Base-by-base conservation (phyloP, 2,329 filamentous ascomycete species). In the Sclerotinia minor region DNA sequence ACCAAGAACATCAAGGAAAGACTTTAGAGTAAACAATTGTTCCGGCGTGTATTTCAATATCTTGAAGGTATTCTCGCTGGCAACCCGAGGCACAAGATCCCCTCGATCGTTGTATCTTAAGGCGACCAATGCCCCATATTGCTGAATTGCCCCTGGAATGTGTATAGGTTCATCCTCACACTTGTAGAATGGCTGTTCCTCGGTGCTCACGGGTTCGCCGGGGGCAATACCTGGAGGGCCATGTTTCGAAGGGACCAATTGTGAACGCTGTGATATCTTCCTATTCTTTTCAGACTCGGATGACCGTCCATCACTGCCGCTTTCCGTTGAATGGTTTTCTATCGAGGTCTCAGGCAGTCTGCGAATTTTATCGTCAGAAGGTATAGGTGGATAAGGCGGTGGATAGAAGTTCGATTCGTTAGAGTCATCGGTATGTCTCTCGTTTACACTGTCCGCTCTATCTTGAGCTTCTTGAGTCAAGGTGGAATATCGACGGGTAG, bases 151-250 rank as follows among this genome's bases (percentile, higher is more conserved):
- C 38, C 65, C 65, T 32, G 65, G 65, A 15, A 92, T 89, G 71
- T 94, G 92, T 41, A 97, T 96, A 0, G 93, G 92, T 74, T 97
- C 93, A 75, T 97, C 93, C 78, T 97, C 93, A 75, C 93, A 97
- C 61, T 88, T 85, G 38, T 38, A 67, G 35, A 67, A 53, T 21
- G 32, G n/a, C 49, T 53, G 55, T 35, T 50, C 60, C 13, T 41
- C 54, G 17, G 60, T 29, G 26, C 71, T 67, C 24, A 66, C 61
- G 5, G 68, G 60, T 35, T 60, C 60, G 5, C 71, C 70, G 1
- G 69, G 54, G 2, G 69, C 52, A 26, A 73, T 68, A 29, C 68
- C 65, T 32, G 73, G 74, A 21, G 71, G 65, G 3, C 72, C 70
- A 9, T 65, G 58, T 13, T 52, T 65, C 3, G 73, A 67, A 15